Conservation (phyloP, 2,329 filamentous ascomycete species). For the Ophiostoma montium region DNA sequence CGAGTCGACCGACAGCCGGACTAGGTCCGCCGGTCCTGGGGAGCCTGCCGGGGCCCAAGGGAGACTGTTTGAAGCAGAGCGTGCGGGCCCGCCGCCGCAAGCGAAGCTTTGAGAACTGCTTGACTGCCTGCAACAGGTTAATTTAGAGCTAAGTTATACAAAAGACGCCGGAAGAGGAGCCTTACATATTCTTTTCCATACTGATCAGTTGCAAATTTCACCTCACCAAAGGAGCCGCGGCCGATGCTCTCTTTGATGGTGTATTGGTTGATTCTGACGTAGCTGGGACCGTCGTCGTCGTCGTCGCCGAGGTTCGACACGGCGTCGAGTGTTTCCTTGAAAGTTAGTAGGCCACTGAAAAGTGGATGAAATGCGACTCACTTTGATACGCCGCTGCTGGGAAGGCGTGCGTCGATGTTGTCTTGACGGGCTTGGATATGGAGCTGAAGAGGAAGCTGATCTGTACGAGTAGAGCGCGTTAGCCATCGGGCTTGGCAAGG, state of each 20-base stretch:
- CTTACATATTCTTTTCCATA: constrained; percentile 86
- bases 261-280: constrained; percentile 91
- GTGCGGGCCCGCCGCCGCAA: constrained; percentile 84
- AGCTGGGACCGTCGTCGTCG: constrained; percentile 63
- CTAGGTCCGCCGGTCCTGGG: constrained; percentile 24
- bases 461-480: too few species aligned
- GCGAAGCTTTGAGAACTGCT: constrained; percentile 91
- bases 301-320: constrained; percentile 76
- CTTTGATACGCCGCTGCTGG: constrained; percentile 44
- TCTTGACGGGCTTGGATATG: constrained; percentile 39
- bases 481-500: not conserved
- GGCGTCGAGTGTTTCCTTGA: constrained; percentile 89
- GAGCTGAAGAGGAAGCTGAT: constrained; percentile 27
- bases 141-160: too few species aligned
- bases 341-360: not conserved
- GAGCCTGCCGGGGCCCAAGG: constrained; percentile 32
- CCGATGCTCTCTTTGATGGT: constrained; percentile 89
- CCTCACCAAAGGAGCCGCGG: constrained; percentile 87
- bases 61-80: constrained; percentile 53
- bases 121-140: constrained; percentile 92
- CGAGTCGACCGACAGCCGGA: constrained; percentile 12
- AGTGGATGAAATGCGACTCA: constrained; percentile 16
- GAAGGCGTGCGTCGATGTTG: constrained; percentile 45
- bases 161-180: constrained; percentile 16
- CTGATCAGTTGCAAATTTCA: constrained; percentile 81